These are phyloP conservation scores for Hyaloscypha variabilis DNA, from an alignment of 495 filamentous ascomycete species.

Conservation along the genomic window DNA sequence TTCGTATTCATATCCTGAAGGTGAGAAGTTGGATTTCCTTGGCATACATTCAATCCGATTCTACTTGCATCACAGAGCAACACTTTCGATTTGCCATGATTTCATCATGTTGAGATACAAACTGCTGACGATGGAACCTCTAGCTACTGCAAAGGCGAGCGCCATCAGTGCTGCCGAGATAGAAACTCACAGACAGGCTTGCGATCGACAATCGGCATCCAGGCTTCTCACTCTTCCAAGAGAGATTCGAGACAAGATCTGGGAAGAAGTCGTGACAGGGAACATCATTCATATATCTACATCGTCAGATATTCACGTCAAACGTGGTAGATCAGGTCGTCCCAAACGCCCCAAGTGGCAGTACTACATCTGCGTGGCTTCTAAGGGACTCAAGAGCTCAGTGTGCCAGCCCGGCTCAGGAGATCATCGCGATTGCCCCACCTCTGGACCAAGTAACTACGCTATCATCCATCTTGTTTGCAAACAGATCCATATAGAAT, in stretches of 20 bases:
- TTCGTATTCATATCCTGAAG: background rate
- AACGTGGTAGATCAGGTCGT: background rate
- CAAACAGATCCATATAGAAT: slow-evolving; percentile 18
- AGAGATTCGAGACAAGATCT: slow-evolving; percentile 22
- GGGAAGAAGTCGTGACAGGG: slow-evolving; percentile 7
- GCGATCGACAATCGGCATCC: slow-evolving; percentile 7
- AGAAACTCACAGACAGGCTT: background rate
- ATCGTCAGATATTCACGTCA: background rate
- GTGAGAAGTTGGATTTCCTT: too few relatives aligned
- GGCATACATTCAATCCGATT: too few relatives aligned
- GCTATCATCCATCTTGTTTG: slow-evolving; percentile 5
- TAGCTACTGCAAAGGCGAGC: background rate
- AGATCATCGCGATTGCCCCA: slow-evolving; percentile 13
- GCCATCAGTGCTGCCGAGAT: background rate
- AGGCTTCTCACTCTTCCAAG: slow-evolving; percentile 8
- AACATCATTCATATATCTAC: slow-evolving; percentile 22
- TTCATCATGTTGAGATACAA: too few relatives aligned
- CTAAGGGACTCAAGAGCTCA: slow-evolving; percentile 1
- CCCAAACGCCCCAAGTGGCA: slow-evolving; percentile 5
- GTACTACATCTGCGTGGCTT: background rate
- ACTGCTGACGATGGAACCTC: background rate
- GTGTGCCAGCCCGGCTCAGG: background rate
- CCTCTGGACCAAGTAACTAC: background rate
- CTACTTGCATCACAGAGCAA: too few relatives aligned
- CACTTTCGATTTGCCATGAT: too few relatives aligned